phyloP scores from a whole-genome alignment of 257 asterid species.

The Solanum pennellii region DNA sequence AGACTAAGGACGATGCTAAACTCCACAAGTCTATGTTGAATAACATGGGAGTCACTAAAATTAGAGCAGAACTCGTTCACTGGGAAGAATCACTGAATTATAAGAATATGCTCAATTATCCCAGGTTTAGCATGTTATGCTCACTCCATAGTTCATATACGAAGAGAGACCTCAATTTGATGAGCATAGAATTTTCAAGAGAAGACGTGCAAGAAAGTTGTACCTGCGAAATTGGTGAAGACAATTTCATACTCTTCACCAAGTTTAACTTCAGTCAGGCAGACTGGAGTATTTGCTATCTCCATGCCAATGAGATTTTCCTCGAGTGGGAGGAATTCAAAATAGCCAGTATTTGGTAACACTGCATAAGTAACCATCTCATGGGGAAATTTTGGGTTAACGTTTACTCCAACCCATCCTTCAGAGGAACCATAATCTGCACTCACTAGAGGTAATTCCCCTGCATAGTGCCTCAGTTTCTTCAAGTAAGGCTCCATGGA shows the following conservation, averaged over 20 bases:
- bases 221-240: conserved; percentile 20
- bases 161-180: background rate
- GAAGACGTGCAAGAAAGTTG: background rate
- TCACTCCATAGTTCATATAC: background rate
- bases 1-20: background rate
- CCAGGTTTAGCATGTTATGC: background rate
- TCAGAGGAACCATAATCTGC: conserved; percentile 23
- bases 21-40: background rate
- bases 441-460: conserved; percentile 17
- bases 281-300: background rate
- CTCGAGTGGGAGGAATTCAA: conserved; percentile 13
- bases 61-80: background rate
- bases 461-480: background rate
- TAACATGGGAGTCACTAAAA: background rate
- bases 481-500: background rate
- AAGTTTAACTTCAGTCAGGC: conserved; percentile 18
- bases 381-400: conserved; percentile 7
- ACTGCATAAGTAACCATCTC: conserved; percentile 28
- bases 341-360: conserved; percentile 27
- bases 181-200: background rate
- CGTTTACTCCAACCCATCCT: background rate
- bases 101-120: background rate
- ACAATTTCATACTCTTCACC: conserved; percentile 13
- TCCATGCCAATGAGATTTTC: background rate
- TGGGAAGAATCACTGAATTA: background rate